A percentile compares a stretch with the other conserved stretches of the same genome.
Conservation (phyloP, 176 grass and related monocot species). For the Carex pumila region DNA sequence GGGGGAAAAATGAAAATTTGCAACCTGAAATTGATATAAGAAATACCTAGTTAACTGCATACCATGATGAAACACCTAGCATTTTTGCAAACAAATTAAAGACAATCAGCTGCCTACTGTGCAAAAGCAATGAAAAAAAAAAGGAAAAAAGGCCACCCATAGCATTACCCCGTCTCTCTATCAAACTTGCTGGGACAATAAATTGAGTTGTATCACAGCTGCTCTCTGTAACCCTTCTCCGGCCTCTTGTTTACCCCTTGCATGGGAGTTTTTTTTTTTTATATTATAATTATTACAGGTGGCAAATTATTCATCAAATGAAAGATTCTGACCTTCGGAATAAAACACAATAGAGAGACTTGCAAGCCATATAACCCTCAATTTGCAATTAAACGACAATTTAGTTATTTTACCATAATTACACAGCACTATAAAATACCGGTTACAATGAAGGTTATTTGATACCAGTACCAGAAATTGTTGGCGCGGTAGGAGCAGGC, state of each 20-base stretch:
- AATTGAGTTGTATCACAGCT: constrained; percentile 29
- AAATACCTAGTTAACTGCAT: no score
- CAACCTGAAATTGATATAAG: constrained; percentile 54
- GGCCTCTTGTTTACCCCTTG: constrained; percentile 23
- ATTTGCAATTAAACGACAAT: neutral
- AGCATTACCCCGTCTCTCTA: constrained; percentile 86
- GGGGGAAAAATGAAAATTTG: constrained; percentile 84
- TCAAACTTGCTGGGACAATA: constrained; percentile 52
- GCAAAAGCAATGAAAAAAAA: neutral
- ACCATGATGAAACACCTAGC: neutral
- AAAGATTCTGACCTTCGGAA: neutral
- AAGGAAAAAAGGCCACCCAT: constrained; percentile 70
- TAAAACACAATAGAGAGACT: neutral
- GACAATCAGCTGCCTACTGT: neutral
- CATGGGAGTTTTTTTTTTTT: neutral
- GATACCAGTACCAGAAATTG: no score
- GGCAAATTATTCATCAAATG: neutral
- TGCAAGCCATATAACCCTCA: neutral
- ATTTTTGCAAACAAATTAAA: constrained; percentile 11
- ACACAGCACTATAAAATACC: neutral
- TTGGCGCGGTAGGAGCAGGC: no score
- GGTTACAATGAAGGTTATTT: no score
- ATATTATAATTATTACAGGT: neutral
- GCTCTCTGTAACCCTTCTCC: constrained; percentile 19
- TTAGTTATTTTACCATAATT: neutral